These are phyloP conservation scores for Cyphellophora attinorum DNA, from an alignment of 2,329 filamentous ascomycete genomes.

Conservation along the genomic window DNA sequence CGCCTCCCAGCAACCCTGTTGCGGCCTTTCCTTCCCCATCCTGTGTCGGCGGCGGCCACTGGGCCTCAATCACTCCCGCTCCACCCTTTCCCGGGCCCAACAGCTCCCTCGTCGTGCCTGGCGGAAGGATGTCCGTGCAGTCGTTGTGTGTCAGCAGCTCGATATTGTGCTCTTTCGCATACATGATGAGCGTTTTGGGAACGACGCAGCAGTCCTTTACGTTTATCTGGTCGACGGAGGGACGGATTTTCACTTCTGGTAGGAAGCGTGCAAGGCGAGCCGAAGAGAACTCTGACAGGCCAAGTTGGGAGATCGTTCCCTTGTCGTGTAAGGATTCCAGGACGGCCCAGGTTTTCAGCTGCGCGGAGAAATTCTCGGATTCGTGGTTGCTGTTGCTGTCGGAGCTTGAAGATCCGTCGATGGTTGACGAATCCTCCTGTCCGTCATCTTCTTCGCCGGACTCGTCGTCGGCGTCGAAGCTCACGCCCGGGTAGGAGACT, in stretches of 20 bases:
- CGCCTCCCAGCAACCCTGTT: too few species aligned
- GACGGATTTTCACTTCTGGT: slow-evolving; percentile 58
- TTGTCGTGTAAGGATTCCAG: slow-evolving; percentile 64
- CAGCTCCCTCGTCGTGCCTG: slow-evolving; percentile 74
- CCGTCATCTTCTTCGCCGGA: slow-evolving; percentile 47
- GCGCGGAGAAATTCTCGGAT: slow-evolving; percentile 47
- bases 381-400: slow-evolving; percentile 24
- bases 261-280: slow-evolving; percentile 73
- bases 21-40: slow-evolving; percentile 52
- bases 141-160: slow-evolving; percentile 91
- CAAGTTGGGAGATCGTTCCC: slow-evolving; percentile 65
- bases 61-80: slow-evolving; percentile 63
- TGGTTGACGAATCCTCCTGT: slow-evolving; percentile 26
- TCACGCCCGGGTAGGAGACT: slow-evolving; percentile 83
- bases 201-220: slow-evolving; percentile 92
- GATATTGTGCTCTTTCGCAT: slow-evolving; percentile 74
- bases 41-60: slow-evolving; percentile 31
- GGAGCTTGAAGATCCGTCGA: slow-evolving; percentile 53
- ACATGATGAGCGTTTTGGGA: slow-evolving; percentile 71
- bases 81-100: slow-evolving; percentile 63
- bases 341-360: slow-evolving; percentile 58
- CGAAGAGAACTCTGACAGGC: slow-evolving; percentile 84
- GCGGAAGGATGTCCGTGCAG: slow-evolving; percentile 80
- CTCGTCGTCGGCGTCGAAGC: slow-evolving; percentile 87
- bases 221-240: slow-evolving; percentile 91